Base-by-base conservation (phyloP, 257 asterid species). In the Striga asiatica region DNA sequence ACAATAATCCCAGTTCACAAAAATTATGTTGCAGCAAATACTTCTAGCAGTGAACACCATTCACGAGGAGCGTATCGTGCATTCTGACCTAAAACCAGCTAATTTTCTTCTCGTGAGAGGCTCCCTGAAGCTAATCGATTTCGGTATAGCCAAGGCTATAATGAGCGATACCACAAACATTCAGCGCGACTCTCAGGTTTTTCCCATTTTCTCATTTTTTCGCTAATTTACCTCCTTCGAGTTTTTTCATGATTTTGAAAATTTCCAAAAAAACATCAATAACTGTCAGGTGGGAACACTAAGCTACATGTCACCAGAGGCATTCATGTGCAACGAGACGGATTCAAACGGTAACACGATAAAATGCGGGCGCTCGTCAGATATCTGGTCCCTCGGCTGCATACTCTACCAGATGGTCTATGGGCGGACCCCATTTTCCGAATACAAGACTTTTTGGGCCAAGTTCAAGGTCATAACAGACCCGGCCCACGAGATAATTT, bases 231-330 rank as follows among this genome's bases (percentile, higher is more conserved):
- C n/a, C n/a, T n/a, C n/a, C n/a, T n/a, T n/a, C n/a, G n/a, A n/a
- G n/a, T n/a, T n/a, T n/a, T n/a, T n/a, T n/a, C n/a, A n/a, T n/a
- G n/a, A n/a, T n/a, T n/a, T n/a, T n/a, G n/a, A n/a, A n/a, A n/a
- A n/a, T n/a, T n/a, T n/a, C n/a, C n/a, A n/a, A 12, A 16, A 13
- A 39, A 39, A 8, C n/a, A n/a, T n/a, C n/a, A n/a, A n/a, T n/a
- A n/a, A n/a, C n/a, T 39, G 72, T 73, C 87, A 91, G 98, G 98
- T 84, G 2, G 98, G 98, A 25, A 92, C 98, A 4, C 80, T 92
- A 54, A 92, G 98, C 65, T 92, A 88, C 83, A 92, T 92, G 98
- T 92, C 98, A 48, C 98, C 98, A 0, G 98, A 92, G 72, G 98
- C 98, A 67, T 92, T 88, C 66, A 56, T 92, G 95, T 92, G 98